Conservation (phyloP, 352 stramenopile genomes). For the Globisporangium nunn region DNA sequence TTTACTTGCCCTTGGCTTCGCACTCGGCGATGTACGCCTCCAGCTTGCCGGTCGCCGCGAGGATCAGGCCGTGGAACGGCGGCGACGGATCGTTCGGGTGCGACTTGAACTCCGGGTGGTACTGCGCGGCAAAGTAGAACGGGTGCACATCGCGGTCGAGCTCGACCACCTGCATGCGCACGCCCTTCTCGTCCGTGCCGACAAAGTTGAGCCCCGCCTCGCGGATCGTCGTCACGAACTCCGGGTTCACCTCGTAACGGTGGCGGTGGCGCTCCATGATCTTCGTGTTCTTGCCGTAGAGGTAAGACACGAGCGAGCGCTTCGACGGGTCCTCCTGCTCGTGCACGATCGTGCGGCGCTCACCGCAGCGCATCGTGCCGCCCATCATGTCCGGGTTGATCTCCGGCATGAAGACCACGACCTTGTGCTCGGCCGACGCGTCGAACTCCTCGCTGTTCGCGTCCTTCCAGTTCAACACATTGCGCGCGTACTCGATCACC, state of each 20-base stretch:
- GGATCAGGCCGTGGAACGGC: conserved; percentile 96
- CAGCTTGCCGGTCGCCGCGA: conserved; percentile 84
- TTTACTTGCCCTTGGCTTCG: conserved; percentile 28
- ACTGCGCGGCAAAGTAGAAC: conserved; percentile 99
- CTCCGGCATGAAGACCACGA: conserved; percentile 99
- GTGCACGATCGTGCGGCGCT: conserved; percentile 91
- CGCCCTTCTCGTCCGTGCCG: conserved; percentile 94
- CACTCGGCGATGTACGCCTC: conserved; percentile 49
- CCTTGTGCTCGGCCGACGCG: conserved; percentile 79
- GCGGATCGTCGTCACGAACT: conserved; percentile 88
- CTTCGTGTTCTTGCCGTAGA: conserved; percentile 84
- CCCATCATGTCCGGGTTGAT: conserved; percentile 98
- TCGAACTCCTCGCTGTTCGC: conserved; percentile 96
- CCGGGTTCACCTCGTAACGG: conserved; percentile 99
- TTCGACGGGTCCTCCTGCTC: conserved; percentile 73
- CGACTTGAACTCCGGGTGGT: conserved; percentile 99
- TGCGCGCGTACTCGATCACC: conserved; percentile 97
- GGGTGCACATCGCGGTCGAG: conserved; percentile 93
- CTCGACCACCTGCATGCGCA: conserved; percentile 99
- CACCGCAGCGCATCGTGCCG: conserved; percentile 99
- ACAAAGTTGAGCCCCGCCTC: conserved; percentile 95
- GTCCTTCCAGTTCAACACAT: conserved; percentile 89
- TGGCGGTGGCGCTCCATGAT: conserved; percentile 97
- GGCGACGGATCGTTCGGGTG: conserved; percentile 94
- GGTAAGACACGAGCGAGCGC: conserved; percentile 83